phyloP scores from a whole-genome alignment of 352 stramenopile species.

The Phytophthora tubulina region DNA sequence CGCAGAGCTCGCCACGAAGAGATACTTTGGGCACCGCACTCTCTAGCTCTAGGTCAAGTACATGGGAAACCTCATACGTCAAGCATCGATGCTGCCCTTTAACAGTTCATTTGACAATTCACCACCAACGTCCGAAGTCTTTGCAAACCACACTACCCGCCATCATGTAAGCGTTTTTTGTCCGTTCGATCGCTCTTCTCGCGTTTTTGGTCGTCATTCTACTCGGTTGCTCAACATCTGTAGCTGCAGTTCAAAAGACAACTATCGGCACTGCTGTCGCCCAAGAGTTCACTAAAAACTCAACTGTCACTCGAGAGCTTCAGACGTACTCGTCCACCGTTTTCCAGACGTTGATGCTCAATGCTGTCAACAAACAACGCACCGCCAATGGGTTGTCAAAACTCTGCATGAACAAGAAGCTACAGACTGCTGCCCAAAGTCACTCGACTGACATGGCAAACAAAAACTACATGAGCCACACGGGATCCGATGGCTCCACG shows the following conservation, averaged over 20 bases:
- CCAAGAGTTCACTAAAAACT: slow-evolving; percentile 9
- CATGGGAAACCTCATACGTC: not conserved
- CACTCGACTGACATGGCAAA: slow-evolving; percentile 49
- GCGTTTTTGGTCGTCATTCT: slow-evolving; percentile 12
- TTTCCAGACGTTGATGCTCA: slow-evolving; percentile 28
- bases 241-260: not conserved
- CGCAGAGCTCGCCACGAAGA: not conserved
- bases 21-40: not conserved
- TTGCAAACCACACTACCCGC: not conserved
- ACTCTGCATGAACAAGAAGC: slow-evolving; percentile 51
- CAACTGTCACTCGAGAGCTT: slow-evolving; percentile 22
- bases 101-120: slow-evolving; percentile 27
- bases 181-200: not conserved
- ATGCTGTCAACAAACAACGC: slow-evolving; percentile 52
- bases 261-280: slow-evolving; percentile 13
- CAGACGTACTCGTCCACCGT: slow-evolving; percentile 40
- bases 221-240: not conserved
- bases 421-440: slow-evolving; percentile 21
- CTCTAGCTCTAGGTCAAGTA: not conserved
- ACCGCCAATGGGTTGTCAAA: slow-evolving; percentile 36
- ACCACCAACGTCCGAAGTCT: slow-evolving; percentile 3
- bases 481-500: slow-evolving; percentile 45
- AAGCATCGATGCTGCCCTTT: not conserved
- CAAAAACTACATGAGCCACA: slow-evolving; percentile 57
- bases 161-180: not conserved